Evolutionary conservation across 768 basidiomycete species (phyloP).

Genomic region (Podaxis rugospora): DNA sequence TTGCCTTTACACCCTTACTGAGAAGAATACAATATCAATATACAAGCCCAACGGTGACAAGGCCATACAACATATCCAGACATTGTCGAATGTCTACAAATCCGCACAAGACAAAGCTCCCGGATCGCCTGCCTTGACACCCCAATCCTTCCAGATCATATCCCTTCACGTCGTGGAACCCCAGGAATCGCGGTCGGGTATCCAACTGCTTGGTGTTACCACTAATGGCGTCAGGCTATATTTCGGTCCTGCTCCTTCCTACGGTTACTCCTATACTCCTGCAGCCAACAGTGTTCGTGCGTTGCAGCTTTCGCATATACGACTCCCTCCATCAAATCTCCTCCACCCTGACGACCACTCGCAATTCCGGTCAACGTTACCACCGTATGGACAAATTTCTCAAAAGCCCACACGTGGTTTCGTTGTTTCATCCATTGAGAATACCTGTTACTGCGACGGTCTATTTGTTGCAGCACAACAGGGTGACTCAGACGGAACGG

Average conservation of each 20-base stretch:
- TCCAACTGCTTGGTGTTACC: constrained; percentile 81
- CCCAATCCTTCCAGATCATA: constrained; percentile 66
- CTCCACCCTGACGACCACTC: constrained; percentile 73
- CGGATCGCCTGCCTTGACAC: constrained; percentile 66
- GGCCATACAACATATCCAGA: constrained; percentile 66
- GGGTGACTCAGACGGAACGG: constrained; percentile 68
- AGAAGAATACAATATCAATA: constrained; percentile 59
- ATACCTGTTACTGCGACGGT: constrained; percentile 62
- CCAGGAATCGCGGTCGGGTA: constrained; percentile 60
- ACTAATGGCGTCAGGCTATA: constrained; percentile 81
- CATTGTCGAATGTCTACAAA: constrained; percentile 70
- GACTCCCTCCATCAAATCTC: constrained; percentile 71
- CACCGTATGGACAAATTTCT: constrained; percentile 48
- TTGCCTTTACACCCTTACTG: constrained; percentile 75
- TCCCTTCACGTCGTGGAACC: constrained; percentile 65
- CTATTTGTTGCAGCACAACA: constrained; percentile 67
- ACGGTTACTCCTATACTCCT: constrained; percentile 46
- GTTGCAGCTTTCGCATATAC: constrained; percentile 72
- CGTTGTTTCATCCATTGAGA: constrained; percentile 54
- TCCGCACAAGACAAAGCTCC: constrained; percentile 78
- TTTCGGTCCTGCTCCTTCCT: constrained; percentile 57
- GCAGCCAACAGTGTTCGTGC: constrained; percentile 31
- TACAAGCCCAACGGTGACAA: constrained; percentile 65
- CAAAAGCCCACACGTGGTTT: constrained; percentile 51
- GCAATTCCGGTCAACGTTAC: constrained; percentile 39